Base-by-base conservation (phyloP, 1,284 basidiomycete species). In the Irpex sp. region DNA sequence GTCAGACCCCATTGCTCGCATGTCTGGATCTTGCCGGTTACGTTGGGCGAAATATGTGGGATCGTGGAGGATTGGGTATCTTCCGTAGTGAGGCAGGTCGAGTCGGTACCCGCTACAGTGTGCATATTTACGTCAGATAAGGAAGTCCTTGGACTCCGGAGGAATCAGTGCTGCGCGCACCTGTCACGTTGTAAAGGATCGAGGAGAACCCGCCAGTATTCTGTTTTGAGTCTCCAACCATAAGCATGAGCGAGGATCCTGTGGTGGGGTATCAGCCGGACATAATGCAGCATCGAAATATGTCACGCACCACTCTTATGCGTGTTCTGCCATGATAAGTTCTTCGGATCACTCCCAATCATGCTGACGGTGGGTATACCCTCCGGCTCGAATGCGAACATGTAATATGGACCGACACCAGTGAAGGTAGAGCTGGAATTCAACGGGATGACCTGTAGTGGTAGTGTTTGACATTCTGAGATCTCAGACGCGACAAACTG, bases 1-100 rank as follows among this genome's bases (percentile, higher is more conserved):
- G 72, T 73, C 1, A 85, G 67, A 11, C 79, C 78, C 79, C 82
- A 81, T 9, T 76, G 77, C n/a, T 83, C 72, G 66, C 83, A 85
- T 4, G 82, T 82, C 26, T 72, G 65, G 7, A 84, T 63, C 5
- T 70, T 68, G 2, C 70, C 68, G 1, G 82, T 79, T 49, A 80
- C 70, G 69, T 84, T 84, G 9, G 82, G 70, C 1, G 72, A 68
- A 48, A 84, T 72, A 3, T 47, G 40, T 11, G 11, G 40, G 40
- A n/a, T 47, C 31, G n/a, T 47, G 40, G 40, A 15, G 40, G 40
- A 47, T 47, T 47, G 40, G 40, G 40, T 47, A 11, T 8, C 37
- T 34, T 15, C n/a, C 11, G 34, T 13, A n/a, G n/a, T 15, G n/a
- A 47, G 40, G 40, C 40, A 47, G 40, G 13, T 15, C 4, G 40